Conservation (phyloP, 139 green algal species). For the Auxenochlorella protothecoides region DNA sequence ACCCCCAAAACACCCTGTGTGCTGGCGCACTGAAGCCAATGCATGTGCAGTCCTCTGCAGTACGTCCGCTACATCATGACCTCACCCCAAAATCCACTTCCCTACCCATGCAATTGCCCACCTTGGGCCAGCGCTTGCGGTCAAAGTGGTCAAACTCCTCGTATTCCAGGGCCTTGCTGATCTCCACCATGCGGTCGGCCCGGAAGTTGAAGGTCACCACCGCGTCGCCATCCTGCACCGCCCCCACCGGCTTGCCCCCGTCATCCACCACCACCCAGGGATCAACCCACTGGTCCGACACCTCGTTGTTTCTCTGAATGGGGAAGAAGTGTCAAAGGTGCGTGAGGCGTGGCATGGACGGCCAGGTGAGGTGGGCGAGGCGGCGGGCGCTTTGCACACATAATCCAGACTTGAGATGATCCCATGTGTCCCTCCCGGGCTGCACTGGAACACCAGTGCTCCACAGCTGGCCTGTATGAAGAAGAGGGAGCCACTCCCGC, state of each 20-base stretch:
- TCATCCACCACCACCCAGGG: slow-evolving; percentile 75
- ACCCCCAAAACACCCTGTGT: too few relatives aligned
- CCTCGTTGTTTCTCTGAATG: slow-evolving; percentile 5
- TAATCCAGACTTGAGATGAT: too few relatives aligned
- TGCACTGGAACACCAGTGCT: background rate
- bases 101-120: background rate
- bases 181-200: slow-evolving; percentile 84
- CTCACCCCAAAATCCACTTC: too few relatives aligned
- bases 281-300: slow-evolving; percentile 61
- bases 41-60: too few relatives aligned
- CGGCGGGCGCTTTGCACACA: too few relatives aligned
- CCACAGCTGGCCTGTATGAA: too few relatives aligned
- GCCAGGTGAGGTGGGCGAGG: too few relatives aligned
- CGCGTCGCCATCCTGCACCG: slow-evolving; percentile 62
- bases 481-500: too few relatives aligned
- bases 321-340: too few relatives aligned
- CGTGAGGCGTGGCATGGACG: too few relatives aligned
- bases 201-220: slow-evolving; percentile 95
- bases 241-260: slow-evolving; percentile 62
- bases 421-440: background rate
- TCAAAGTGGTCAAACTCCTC: slow-evolving; percentile 71
- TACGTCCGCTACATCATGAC: too few relatives aligned
- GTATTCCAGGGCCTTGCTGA: slow-evolving; percentile 90
- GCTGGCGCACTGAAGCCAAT: too few relatives aligned
- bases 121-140: slow-evolving; percentile 60